Evolutionary conservation across 1,284 basidiomycete genomes (phyloP).

Genomic region (Crocinoboletus sp.): DNA sequence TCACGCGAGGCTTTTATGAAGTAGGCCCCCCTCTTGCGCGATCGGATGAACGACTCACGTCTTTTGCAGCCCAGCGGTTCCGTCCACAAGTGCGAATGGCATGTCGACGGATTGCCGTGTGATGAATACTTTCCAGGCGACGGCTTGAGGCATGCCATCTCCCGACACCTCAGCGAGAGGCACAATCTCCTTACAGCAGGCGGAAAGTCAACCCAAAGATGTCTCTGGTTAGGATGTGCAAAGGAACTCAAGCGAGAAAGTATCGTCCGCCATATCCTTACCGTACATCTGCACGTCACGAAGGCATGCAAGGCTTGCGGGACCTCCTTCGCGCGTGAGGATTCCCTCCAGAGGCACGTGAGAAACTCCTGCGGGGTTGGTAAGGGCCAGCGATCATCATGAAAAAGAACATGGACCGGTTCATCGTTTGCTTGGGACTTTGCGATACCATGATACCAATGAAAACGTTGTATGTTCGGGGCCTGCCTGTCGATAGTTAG

Average conservation of each 20-base stretch:
- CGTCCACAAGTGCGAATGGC: constrained; percentile 10
- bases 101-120: constrained; percentile 9
- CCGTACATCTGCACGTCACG: constrained; percentile 20
- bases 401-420: too few relatives aligned
- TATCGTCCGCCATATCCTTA: constrained; percentile 22
- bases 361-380: constrained; percentile 17
- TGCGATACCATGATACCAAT: too few relatives aligned
- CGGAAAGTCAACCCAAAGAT: constrained; percentile 14
- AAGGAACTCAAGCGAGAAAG: constrained; percentile 28
- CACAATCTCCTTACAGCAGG: constrained; percentile 9
- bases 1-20: background rate
- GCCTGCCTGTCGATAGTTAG: too few relatives aligned
- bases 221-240: constrained; percentile 20
- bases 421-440: too few relatives aligned
- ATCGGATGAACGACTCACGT: background rate
- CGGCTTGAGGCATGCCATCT: constrained; percentile 12
- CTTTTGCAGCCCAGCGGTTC: background rate
- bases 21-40: background rate
- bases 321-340: constrained; percentile 22
- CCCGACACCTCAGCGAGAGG: constrained; percentile 9
- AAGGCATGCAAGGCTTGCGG: constrained; percentile 19
- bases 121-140: background rate
- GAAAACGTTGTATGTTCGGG: too few relatives aligned
- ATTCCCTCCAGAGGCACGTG: constrained; percentile 30
- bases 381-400: too few relatives aligned